Evolutionary conservation across 768 basidiomycete genomes (phyloP), one percentile per base, ranked within the genome.

Genomic region (Panus rudis): DNA sequence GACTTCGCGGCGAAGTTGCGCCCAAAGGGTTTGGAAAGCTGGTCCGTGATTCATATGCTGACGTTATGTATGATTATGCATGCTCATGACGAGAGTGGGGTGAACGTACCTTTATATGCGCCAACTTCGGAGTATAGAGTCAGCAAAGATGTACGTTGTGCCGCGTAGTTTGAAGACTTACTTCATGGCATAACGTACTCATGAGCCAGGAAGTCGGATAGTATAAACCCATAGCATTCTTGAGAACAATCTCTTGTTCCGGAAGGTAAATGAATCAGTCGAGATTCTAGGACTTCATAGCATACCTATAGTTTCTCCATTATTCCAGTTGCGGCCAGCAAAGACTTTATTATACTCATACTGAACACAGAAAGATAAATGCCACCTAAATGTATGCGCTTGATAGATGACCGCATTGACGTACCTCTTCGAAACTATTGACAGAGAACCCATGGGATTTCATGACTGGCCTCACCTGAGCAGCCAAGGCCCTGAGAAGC

Each of bases 401-500:
- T 17, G 20, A 19, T 2, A n/a, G 14, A 6, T 16, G 6, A 10
- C 4, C 14, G 25, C n/a, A 19, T 24, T n/a, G 11, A 51, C 59
- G 40, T 54, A 85, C 88, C 77, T 91, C 88, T 64, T 90, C 88
- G 13, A 91, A 66, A 48, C 80, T 84, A 53, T 89, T 91, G 22
- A 91, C 75, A 2, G 56, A 61, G 51, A 91, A 81, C 0, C 84
- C 85, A 52, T 87, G 82, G 3, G 68, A 59, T 57, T 87, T 88
- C 89, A 92, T 92, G 17, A 90, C 56, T 3, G 88, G 88, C 48
- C 76, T 73, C 22, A 91, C 84, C 62, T 91, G 88, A 3, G 88
- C 89, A 0, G 86, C 88, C 34, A 92, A 66, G 3, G 87, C 84
- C 5, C 84, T 74, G 42, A 92, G 66, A 23, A 87, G 71, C 55